Evolutionary conservation across 192 early-diverging fungal genomes (phyloP), one percentile per base, ranked within the genome.

Genomic region (Linderina pennispora): DNA sequence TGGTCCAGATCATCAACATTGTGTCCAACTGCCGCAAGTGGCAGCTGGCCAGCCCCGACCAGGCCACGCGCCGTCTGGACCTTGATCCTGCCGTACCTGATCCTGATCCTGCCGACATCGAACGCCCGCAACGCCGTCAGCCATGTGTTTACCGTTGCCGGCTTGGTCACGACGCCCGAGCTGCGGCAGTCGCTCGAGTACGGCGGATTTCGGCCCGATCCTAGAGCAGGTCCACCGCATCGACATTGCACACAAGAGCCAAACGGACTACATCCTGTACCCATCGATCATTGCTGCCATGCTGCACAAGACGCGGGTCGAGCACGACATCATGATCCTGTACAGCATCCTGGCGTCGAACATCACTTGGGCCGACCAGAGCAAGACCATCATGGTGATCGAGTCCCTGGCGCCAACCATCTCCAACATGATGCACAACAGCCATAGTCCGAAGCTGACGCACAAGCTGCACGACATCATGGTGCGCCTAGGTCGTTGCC

Each of bases 71-170:
- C 53, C 22, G 34, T 32, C 43, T 23, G 20, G 61, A 71, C 23
- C 48, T n/a, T 64, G 50, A 71, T 71, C 17, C 64, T 92, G 43
- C 88, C 89, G 4, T 94, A 88, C 55, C 50, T 97, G 22, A 78
- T 88, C 18, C 85, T 88, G 15, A 56, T 93, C 15, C 62, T 97
- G 23, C 88, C 90, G 2, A 77, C 82, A n/a, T 77, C 91, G 4
- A 82, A 80, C 32, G 76, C 75, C 49, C 86, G 86, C 63, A 82
- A 80, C 54, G 80, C 81, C 22, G 53, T 88, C 33, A 53, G 43
- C 3, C 68, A 72, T 17, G 53, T 72, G 48, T 61, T 72, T 20
- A 50, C 62, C 25, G 24, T 34, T 0, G 62, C 68, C 0, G 68
- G 68, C 19, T 22, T 61, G 13, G 34, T 41, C 13, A 43, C 59